Base-by-base conservation (phyloP, 306 rosid genomes). In the Vigna reflexopilosa region DNA sequence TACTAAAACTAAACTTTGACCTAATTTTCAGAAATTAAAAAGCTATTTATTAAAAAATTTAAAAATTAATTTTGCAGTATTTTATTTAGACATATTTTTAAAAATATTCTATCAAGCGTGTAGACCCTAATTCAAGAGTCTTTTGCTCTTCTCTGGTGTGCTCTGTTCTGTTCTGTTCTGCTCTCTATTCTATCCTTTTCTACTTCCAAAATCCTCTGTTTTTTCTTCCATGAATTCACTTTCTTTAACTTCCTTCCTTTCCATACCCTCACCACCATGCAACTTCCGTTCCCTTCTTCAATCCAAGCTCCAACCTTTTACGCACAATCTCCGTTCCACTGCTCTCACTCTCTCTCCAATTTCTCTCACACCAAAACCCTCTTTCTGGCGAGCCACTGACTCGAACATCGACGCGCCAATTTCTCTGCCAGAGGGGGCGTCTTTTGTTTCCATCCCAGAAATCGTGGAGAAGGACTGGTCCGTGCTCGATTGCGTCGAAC, bases 391-490 rank as follows among this genome's bases (percentile, higher is more conserved):
- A 49, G 66, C 83, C 72, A 72, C 83, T 7, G 70, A 56, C 32
- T 77, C 90, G 38, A 63, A 75, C 36, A 49, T 65, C 13, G 86
- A 83, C 52, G 84, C 90, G 73, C 28, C 91, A 36, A 71, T 79
- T 70, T 78, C 91, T 30, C 38, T 89, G 19, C 59, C 87, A 9
- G 96, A 90, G 49, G 94, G 89, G 3, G 76, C 81, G 14, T 88
- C 94, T 13, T 72, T 82, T 58, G 59, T 90, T 49, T 63, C 84
- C 80, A 83, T 94, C 0, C 88, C 89, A 64, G 95, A 94, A 72
- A 54, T 89, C 30, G 49, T 70, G 12, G 97, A 92, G 69, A 88
- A 92, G 62, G 97, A 92, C 61, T 90, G 96, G 96, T 92, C 98
- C 0, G 80, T 94, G 67, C 97, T 94, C 26, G 96, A 90, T 48